Evolutionary conservation across 2,329 filamentous ascomycete genomes (phyloP).

Genomic region (Monilinia vaccinii-corymbosi): DNA sequence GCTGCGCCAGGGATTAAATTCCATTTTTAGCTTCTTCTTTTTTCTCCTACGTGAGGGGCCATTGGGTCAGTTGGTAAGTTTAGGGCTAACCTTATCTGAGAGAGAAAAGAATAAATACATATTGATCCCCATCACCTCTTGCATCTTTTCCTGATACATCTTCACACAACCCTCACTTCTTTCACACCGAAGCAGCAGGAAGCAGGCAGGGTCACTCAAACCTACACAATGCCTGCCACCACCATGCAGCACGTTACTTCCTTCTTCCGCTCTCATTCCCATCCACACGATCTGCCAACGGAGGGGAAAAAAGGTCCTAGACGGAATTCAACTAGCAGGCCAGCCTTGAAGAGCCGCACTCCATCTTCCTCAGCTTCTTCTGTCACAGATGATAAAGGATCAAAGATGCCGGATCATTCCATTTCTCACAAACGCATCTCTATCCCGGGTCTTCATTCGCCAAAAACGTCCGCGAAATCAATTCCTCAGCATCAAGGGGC

Average conservation of each 20-base stretch:
- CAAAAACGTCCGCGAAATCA: constrained; percentile 21
- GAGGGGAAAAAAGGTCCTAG: constrained; percentile 2
- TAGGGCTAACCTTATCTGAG: no score
- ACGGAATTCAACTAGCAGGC: background rate
- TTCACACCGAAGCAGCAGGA: no score
- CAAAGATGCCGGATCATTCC: constrained; percentile 20
- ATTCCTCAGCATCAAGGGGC: constrained; percentile 19
- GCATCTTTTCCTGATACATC: no score
- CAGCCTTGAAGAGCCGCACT: constrained; percentile 3
- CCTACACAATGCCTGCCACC: constrained; percentile 4
- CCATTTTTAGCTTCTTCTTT: no score
- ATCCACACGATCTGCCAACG: background rate
- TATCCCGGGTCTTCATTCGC: constrained; percentile 17
- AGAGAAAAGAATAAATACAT: no score
- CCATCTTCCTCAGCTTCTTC: constrained; percentile 13
- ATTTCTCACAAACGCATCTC: constrained; percentile 24
- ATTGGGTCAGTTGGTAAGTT: no score
- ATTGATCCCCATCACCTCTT: no score
- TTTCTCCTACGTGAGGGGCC: no score
- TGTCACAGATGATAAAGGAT: constrained; percentile 1
- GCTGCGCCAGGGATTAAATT: no score
- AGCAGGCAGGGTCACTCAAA: background rate
- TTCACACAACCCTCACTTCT: no score
- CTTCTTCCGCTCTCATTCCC: constrained; percentile 6
- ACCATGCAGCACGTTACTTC: constrained; percentile 9